Evolutionary conservation across 148 eudicot genomes (phyloP).

Genomic region (Rhododendron mucronatum): DNA sequence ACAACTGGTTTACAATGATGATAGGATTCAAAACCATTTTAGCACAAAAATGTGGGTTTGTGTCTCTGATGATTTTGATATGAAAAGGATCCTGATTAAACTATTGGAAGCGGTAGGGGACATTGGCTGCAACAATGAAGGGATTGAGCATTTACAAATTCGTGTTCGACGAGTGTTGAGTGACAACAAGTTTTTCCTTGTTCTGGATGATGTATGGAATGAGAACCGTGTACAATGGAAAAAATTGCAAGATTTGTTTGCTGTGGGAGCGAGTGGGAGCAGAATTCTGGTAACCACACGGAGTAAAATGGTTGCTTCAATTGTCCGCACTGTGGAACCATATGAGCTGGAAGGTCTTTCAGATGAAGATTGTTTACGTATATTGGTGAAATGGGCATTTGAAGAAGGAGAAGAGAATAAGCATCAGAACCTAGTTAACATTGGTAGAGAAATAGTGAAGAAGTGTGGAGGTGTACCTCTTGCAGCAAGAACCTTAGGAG

Average conservation of each 20-base stretch:
- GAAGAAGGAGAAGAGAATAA: conserved; percentile 8
- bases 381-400: conserved; percentile 24
- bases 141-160: neutral
- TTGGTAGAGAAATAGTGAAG: conserved; percentile 18
- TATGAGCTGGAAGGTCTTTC: conserved; percentile 8
- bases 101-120: neutral
- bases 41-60: conserved; percentile 26
- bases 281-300: conserved; percentile 27
- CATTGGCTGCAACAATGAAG: neutral
- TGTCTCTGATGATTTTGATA: conserved; percentile 18
- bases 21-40: conserved; percentile 1
- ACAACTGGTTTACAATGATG: conserved; percentile 18
- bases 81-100: neutral
- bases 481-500: conserved; percentile 9
- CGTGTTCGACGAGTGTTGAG: neutral
- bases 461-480: conserved; percentile 29
- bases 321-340: neutral
- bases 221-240: neutral
- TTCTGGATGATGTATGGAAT: too few species aligned
- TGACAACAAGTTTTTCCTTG: neutral
- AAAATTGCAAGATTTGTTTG: conserved; percentile 8
- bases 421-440: neutral
- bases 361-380: conserved; percentile 12
- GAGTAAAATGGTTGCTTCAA: conserved; percentile 14
- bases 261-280: conserved; percentile 7